Evolutionary conservation across 2,329 filamentous ascomycete species (phyloP).

Genomic region (Alternaria ethzedia): DNA sequence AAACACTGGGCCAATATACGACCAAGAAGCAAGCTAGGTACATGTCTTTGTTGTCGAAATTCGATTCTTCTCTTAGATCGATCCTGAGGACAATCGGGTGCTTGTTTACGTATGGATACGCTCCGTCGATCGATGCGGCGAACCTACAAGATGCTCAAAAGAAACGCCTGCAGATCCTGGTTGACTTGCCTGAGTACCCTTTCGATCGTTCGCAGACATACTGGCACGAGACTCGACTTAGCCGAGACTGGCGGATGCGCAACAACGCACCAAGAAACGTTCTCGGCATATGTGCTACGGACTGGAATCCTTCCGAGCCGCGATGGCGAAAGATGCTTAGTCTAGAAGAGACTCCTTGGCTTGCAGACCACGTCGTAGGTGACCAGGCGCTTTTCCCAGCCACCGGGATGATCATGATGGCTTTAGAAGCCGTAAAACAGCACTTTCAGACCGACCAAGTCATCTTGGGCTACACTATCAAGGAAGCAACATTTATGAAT

Average conservation of each 20-base stretch:
- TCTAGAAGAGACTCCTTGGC: conserved; percentile 20
- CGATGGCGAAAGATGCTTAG: conserved; percentile 56
- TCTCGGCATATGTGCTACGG: conserved; percentile 12
- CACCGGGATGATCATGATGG: conserved; percentile 14
- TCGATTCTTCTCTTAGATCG: not conserved
- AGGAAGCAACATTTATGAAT: not conserved
- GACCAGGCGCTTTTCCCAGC: conserved; percentile 30
- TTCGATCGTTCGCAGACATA: conserved; percentile 34
- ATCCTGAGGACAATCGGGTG: not conserved
- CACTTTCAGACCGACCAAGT: not conserved
- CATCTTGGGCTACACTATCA: not conserved
- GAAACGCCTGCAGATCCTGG: not conserved
- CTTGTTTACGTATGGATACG: not conserved
- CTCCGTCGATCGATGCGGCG: not conserved
- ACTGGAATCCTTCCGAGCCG: conserved; percentile 35
- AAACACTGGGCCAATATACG: not conserved
- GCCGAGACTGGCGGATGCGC: conserved; percentile 7
- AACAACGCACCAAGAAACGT: conserved; percentile 11
- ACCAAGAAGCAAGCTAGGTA: not conserved
- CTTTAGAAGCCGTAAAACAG: not conserved
- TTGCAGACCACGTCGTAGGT: conserved; percentile 28
- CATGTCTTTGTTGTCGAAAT: not conserved
- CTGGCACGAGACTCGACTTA: conserved; percentile 26
- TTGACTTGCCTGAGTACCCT: conserved; percentile 13
- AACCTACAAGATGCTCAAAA: not conserved